Percentiles rank a stretch among this genome's conserved stretches.
These are phyloP conservation scores for Cornus suecica DNA, from an alignment of 148 eudicot species.

Conservation along the genomic window DNA sequence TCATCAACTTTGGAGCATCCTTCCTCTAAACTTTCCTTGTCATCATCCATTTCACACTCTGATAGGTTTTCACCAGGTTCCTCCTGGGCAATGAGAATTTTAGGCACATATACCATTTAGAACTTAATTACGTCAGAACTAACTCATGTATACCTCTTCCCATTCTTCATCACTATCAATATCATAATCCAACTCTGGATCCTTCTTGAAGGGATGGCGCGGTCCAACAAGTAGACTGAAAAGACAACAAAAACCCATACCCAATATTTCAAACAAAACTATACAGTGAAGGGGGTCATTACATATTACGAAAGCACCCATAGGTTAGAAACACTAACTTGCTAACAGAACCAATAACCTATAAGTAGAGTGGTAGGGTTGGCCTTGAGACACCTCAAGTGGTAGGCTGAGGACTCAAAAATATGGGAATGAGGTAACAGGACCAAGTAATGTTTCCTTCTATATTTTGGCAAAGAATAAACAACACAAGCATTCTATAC, in stretches of 20 bases:
- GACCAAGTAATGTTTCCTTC: too few relatives aligned
- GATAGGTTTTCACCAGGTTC: conserved; percentile 99
- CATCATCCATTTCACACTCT: conserved; percentile 90
- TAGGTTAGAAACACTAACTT: not conserved
- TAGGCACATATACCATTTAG: conserved; percentile 8
- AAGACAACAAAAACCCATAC: not conserved
- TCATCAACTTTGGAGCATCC: conserved; percentile 58
- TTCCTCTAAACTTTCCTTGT: conserved; percentile 62
- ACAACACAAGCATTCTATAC: too few relatives aligned
- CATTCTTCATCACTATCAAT: conserved; percentile 97
- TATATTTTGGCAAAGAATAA: too few relatives aligned
- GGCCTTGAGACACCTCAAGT: too few relatives aligned
- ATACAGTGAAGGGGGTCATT: not conserved
- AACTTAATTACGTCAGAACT: not conserved
- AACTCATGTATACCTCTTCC: conserved; percentile 76
- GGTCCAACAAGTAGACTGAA: conserved; percentile 68
- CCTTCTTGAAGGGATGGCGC: conserved; percentile 68
- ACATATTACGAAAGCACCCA: not conserved
- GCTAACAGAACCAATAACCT: too few relatives aligned
- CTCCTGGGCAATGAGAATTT: conserved; percentile 46
- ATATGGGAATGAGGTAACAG: too few relatives aligned
- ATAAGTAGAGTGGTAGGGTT: too few relatives aligned
- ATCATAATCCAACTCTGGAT: conserved; percentile 88
- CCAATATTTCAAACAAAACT: not conserved
- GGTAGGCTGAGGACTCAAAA: too few relatives aligned